phyloP scores from a whole-genome alignment of 2,329 filamentous ascomycete species.

The Botrytis fabae region DNA sequence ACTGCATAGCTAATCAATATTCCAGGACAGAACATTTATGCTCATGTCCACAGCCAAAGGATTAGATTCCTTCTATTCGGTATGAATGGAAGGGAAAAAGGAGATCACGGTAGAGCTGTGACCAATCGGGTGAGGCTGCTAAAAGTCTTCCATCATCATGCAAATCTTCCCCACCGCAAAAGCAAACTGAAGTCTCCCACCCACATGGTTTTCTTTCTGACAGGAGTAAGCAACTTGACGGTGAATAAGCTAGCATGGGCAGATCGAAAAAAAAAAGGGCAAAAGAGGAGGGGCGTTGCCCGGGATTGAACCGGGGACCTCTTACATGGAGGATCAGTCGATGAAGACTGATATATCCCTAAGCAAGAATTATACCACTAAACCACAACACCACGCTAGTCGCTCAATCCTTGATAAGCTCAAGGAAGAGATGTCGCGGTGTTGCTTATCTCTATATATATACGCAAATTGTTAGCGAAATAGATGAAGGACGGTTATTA shows the following conservation, averaged over 20 bases:
- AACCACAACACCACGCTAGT: background rate
- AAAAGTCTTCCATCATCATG: background rate
- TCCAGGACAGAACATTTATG: background rate
- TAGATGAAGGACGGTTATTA: accelerated
- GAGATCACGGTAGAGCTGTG: background rate
- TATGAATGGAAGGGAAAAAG: background rate
- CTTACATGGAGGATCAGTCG: background rate
- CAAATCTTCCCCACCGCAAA: background rate
- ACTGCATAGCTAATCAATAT: background rate
- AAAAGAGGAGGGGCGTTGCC: background rate
- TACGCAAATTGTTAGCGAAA: accelerated
- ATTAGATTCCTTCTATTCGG: no score
- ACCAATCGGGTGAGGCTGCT: background rate
- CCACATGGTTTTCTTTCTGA: background rate
- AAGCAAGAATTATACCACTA: constrained; percentile 20
- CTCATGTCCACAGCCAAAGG: background rate
- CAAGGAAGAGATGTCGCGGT: accelerated
- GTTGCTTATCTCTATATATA: accelerated
- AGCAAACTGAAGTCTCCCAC: background rate
- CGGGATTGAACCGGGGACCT: constrained; percentile 15
- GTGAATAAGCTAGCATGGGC: no score
- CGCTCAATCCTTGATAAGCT: accelerated
- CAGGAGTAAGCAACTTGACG: background rate
- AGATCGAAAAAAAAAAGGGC: background rate
- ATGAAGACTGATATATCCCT: background rate